Percentiles rank a stretch among this genome's conserved stretches.
Evolutionary conservation across 2,329 filamentous ascomycete species (phyloP).

Genomic region (Fusarium pilosicola): DNA sequence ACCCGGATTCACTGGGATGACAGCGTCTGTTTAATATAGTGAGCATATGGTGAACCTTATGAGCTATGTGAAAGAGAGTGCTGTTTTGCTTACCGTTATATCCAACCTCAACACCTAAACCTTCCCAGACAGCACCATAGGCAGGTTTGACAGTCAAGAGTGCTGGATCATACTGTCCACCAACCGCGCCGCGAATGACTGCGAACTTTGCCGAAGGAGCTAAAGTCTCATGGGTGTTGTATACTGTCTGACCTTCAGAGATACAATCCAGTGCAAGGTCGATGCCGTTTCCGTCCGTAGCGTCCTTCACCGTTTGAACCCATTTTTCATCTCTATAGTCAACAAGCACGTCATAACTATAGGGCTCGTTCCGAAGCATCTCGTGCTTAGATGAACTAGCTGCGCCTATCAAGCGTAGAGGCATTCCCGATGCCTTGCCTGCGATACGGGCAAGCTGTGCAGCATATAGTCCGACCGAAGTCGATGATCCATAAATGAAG

Average conservation of each 20-base stretch:
- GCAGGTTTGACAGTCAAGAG: slow-evolving; percentile 46
- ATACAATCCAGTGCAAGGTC: slow-evolving; percentile 53
- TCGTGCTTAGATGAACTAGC: slow-evolving; percentile 43
- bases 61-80: no score
- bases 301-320: slow-evolving; percentile 44
- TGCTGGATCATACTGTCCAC: slow-evolving; percentile 37
- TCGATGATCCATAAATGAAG: slow-evolving; percentile 49
- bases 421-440: slow-evolving; percentile 3
- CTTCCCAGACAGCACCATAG: slow-evolving; percentile 57
- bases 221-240: slow-evolving; percentile 43
- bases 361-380: slow-evolving; percentile 47
- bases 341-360: slow-evolving; percentile 51
- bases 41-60: no score
- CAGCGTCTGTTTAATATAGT: neutral
- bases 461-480: slow-evolving; percentile 48
- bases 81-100: no score
- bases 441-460: slow-evolving; percentile 44
- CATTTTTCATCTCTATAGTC: slow-evolving; percentile 51
- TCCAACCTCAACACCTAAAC: slow-evolving; percentile 51
- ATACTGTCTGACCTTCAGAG: slow-evolving; percentile 51
- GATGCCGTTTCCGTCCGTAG: slow-evolving; percentile 43
- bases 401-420: slow-evolving; percentile 43
- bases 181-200: slow-evolving; percentile 38
- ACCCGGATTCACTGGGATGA: slow-evolving; percentile 27
- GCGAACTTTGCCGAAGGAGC: slow-evolving; percentile 38